phyloP scores from a whole-genome alignment of 2,329 filamentous ascomycete genomes.

The Fonsecaea monophora region DNA sequence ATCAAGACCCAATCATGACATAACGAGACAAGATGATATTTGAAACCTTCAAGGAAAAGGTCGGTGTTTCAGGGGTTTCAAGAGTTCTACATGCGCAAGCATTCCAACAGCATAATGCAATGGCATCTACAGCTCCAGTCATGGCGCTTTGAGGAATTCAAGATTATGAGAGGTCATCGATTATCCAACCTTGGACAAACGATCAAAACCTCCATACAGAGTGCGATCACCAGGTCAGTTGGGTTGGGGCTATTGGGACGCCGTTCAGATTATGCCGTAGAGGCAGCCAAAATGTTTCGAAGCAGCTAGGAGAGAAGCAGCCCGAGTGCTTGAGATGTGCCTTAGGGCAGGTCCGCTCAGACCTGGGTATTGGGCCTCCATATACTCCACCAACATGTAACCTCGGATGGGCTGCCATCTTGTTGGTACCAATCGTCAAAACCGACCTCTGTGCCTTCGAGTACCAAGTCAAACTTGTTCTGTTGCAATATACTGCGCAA shows the following conservation, averaged over 20 bases:
- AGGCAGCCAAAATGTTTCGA: not conserved
- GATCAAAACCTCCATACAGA: not conserved
- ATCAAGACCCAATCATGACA: constrained; percentile 28
- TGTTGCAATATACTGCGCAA: constrained; percentile 68
- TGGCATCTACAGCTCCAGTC: not conserved
- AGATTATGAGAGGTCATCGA: not conserved
- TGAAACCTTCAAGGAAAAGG: not conserved
- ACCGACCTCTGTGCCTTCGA: constrained; percentile 58
- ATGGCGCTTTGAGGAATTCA: not conserved
- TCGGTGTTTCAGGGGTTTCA: not conserved
- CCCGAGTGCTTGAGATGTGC: not conserved
- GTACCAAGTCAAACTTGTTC: constrained; percentile 56
- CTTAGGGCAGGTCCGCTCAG: not conserved
- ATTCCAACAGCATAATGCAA: not conserved
- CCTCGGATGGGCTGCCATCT: constrained; percentile 51
- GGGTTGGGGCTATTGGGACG: not conserved
- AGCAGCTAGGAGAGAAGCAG: no score
- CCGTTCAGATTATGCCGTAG: not conserved
- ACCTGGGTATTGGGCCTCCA: constrained; percentile 42
- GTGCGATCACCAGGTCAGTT: not conserved
- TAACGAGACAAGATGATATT: constrained; percentile 1
- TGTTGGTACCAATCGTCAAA: constrained; percentile 57
- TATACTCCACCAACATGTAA: constrained; percentile 57
- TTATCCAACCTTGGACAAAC: not conserved
- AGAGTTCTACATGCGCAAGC: not conserved